These are phyloP conservation scores for Rhodotorula taiwanensis DNA, from an alignment of 768 basidiomycete species.

Conservation along the genomic window DNA sequence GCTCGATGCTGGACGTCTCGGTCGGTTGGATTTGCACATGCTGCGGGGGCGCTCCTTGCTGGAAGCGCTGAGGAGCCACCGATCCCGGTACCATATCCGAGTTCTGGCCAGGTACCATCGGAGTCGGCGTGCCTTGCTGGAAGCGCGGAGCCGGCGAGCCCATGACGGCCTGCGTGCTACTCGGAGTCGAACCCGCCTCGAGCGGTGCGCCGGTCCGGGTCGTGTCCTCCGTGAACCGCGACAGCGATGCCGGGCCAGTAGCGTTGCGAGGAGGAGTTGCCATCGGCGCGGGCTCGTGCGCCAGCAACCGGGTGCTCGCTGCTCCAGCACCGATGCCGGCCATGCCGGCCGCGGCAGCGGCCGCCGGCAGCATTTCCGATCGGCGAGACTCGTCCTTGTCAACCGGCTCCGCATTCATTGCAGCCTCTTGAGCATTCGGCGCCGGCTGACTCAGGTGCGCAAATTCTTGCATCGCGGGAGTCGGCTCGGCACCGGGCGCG, in stretches of 20 bases:
- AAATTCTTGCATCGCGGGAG: conserved; percentile 20
- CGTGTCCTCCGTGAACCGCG: conserved; percentile 18
- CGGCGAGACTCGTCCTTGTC: background rate
- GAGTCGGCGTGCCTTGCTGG: too few relatives aligned
- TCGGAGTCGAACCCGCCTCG: too few relatives aligned
- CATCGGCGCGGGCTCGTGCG: background rate
- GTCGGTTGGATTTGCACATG: too few relatives aligned
- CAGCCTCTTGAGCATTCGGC: background rate
- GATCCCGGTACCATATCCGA: too few relatives aligned
- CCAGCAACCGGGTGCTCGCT: background rate
- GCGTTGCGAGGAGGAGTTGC: too few relatives aligned
- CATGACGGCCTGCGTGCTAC: conserved; percentile 1
- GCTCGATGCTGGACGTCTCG: conserved; percentile 3
- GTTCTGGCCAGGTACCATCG: too few relatives aligned
- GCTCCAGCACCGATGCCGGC: background rate
- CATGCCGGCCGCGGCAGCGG: background rate
- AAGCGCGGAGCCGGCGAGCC: conserved; percentile 11
- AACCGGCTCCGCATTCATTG: background rate
- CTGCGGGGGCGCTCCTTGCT: too few relatives aligned
- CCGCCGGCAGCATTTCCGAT: background rate
- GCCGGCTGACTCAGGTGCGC: conserved; percentile 16
- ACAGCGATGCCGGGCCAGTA: too few relatives aligned
- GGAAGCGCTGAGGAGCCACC: too few relatives aligned
- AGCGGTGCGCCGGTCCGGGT: background rate
- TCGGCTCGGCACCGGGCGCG: background rate